These are phyloP conservation scores for Trichoderma gracile DNA, from an alignment of 2,329 filamentous ascomycete genomes.

Conservation along the genomic window DNA sequence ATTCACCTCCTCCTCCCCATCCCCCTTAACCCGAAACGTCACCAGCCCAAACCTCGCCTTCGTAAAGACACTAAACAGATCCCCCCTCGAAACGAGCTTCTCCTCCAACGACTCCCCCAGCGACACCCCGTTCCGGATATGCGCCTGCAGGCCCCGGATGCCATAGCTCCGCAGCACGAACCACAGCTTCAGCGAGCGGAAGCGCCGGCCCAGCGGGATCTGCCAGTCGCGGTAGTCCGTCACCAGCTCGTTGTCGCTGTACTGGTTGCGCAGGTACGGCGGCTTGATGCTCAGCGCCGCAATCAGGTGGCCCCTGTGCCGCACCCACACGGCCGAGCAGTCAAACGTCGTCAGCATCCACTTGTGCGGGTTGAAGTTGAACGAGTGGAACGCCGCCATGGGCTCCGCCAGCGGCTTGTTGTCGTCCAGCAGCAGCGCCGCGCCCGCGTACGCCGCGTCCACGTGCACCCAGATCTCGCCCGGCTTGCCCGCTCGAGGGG, in stretches of 20 bases:
- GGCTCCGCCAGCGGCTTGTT: constrained; percentile 67
- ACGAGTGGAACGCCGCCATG: constrained; percentile 74
- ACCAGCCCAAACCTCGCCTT: constrained; percentile 76
- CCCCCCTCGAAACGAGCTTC: constrained; percentile 57
- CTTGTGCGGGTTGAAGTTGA: constrained; percentile 97
- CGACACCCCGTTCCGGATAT: constrained; percentile 68
- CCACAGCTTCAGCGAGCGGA: constrained; percentile 91
- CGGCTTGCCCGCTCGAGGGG: constrained; percentile 33
- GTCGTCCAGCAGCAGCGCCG: constrained; percentile 79
- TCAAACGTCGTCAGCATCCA: constrained; percentile 97
- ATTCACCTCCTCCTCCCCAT: constrained; percentile 58
- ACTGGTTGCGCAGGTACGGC: constrained; percentile 77
- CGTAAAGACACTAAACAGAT: constrained; percentile 76
- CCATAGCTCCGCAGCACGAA: constrained; percentile 87
- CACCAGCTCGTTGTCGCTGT: constrained; percentile 78
- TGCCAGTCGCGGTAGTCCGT: constrained; percentile 98
- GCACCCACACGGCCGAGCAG: constrained; percentile 76
- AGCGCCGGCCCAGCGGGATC: constrained; percentile 85
- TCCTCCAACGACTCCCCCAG: constrained; percentile 70
- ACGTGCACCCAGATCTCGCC: constrained; percentile 84
- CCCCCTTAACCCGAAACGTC: constrained; percentile 63
- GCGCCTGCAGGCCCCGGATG: constrained; percentile 69
- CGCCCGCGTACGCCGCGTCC: constrained; percentile 89
- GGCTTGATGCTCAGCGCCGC: constrained; percentile 77
- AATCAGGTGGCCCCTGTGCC: constrained; percentile 73